Evolutionary conservation across 805 yeast species (phyloP).

Genomic region (Candida khao-thaluensis): DNA sequence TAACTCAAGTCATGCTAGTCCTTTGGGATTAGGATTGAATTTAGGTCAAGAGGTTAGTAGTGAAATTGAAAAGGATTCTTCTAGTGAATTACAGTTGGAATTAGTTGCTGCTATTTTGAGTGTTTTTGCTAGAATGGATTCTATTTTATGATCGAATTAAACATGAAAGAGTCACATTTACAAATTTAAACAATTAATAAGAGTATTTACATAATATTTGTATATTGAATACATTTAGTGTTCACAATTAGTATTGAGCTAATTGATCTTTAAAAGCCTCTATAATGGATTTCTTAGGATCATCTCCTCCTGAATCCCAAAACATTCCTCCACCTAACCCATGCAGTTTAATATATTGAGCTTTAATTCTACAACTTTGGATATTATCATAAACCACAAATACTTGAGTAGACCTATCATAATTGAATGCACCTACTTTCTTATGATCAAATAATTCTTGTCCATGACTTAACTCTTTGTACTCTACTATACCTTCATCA

Average conservation of each 20-base stretch:
- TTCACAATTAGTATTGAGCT: too few species aligned
- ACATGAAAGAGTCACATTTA: too few species aligned
- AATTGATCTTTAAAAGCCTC: conserved; percentile 3
- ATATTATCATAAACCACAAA: conserved; percentile 69
- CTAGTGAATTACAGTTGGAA: conserved; percentile 71
- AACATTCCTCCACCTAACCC: conserved; percentile 83
- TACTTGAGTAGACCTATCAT: conserved; percentile 29
- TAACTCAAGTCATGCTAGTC: conserved; percentile 49
- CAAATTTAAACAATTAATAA: too few species aligned
- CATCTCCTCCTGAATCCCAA: conserved; percentile 92
- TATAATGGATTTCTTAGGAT: conserved; percentile 10
- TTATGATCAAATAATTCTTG: conserved; percentile 47
- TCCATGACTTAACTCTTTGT: conserved; percentile 49
- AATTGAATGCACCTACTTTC: conserved; percentile 53
- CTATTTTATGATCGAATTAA: conserved; percentile 66
- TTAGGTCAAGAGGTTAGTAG: conserved; percentile 53
- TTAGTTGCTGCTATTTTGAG: conserved; percentile 89
- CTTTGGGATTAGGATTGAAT: conserved; percentile 71
- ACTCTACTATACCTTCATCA: conserved; percentile 51
- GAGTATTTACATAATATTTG: too few species aligned
- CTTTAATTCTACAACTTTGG: conserved; percentile 54
- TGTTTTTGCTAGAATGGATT: conserved; percentile 90
- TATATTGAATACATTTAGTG: too few species aligned
- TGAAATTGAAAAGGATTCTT: conserved; percentile 52
- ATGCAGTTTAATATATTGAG: conserved; percentile 48